These are phyloP conservation scores for Haplographium delicatum DNA, from an alignment of 495 filamentous ascomycete genomes.

Conservation along the genomic window DNA sequence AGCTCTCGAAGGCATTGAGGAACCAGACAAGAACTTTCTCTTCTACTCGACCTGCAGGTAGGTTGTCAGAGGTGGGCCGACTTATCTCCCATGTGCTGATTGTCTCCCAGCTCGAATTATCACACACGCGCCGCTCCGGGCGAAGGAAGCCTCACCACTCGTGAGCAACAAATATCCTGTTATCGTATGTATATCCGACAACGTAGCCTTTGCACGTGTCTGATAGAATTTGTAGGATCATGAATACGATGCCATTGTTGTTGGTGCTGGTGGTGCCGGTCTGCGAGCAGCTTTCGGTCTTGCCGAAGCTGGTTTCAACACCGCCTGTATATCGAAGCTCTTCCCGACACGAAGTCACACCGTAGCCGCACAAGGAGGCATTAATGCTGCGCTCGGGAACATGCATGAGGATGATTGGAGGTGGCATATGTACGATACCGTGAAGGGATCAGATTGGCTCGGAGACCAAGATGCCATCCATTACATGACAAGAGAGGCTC, in stretches of 20 bases:
- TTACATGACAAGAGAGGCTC: slow-evolving; percentile 97
- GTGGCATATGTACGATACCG: slow-evolving; percentile 99
- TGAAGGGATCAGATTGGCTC: slow-evolving; percentile 97
- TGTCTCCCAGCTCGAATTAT: slow-evolving; percentile 64
- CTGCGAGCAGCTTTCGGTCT: slow-evolving; percentile 94
- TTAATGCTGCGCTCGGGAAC: slow-evolving; percentile 95
- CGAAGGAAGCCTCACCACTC: slow-evolving; percentile 83
- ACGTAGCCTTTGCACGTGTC: slow-evolving; percentile 3
- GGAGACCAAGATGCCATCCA: slow-evolving; percentile 99
- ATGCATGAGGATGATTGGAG: slow-evolving; percentile 89
- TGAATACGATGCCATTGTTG: slow-evolving; percentile 85
- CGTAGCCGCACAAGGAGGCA: slow-evolving; percentile 89
- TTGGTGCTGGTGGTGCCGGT: slow-evolving; percentile 91
- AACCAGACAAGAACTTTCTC: slow-evolving; percentile 72
- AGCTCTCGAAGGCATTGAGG: slow-evolving; percentile 44
- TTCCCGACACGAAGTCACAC: slow-evolving; percentile 96
- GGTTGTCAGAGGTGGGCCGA: slow-evolving; percentile 24
- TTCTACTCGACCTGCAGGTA: slow-evolving; percentile 76
- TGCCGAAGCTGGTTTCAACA: slow-evolving; percentile 96
- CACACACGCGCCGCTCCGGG: slow-evolving; percentile 75
- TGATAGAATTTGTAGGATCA: slow-evolving; percentile 48
- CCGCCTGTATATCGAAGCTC: slow-evolving; percentile 95
- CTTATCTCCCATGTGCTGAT: not conserved
- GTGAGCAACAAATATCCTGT: slow-evolving; percentile 85
- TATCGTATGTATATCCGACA: slow-evolving; percentile 58